Conservation (phyloP, 2,329 filamentous ascomycete genomes). For the Cladophialophora psammophila region DNA sequence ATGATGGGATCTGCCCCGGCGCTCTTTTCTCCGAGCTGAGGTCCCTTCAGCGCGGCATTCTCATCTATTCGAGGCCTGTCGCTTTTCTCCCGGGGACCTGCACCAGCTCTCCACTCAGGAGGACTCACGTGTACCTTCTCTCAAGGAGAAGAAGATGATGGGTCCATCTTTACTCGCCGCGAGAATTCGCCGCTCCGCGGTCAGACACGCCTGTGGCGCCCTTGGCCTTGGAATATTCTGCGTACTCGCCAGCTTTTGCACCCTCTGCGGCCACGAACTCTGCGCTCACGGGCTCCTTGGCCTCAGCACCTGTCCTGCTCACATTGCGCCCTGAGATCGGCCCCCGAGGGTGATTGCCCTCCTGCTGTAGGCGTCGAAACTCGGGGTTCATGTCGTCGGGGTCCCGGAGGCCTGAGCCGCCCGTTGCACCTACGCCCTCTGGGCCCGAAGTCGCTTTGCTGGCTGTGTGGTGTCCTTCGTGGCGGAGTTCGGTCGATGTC, state of each 20-base stretch:
- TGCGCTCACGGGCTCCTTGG: conserved; percentile 24
- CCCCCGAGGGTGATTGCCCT: conserved; percentile 24
- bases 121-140: too few relatives aligned
- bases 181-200: conserved; percentile 22
- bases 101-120: too few relatives aligned
- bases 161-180: background rate
- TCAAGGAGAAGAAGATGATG: too few relatives aligned
- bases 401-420: conserved; percentile 28
- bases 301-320: conserved; percentile 31
- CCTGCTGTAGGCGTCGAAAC: conserved; percentile 29
- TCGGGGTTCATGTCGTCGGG: conserved; percentile 27
- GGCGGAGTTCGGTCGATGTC: conserved; percentile 56
- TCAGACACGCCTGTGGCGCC: conserved; percentile 21
- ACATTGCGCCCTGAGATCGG: conserved; percentile 32
- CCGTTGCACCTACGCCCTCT: conserved; percentile 51
- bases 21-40: too few relatives aligned
- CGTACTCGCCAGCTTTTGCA: conserved; percentile 13
- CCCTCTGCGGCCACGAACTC: conserved; percentile 30
- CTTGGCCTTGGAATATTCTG: conserved; percentile 12
- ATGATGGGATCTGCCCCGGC: too few relatives aligned
- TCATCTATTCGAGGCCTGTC: too few relatives aligned
- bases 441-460: conserved; percentile 54
- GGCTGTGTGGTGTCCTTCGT: conserved; percentile 54
- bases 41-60: too few relatives aligned
- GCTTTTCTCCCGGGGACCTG: too few relatives aligned